Conservation (phyloP, 495 filamentous ascomycete species). For the Daldinia bambusicola region DNA sequence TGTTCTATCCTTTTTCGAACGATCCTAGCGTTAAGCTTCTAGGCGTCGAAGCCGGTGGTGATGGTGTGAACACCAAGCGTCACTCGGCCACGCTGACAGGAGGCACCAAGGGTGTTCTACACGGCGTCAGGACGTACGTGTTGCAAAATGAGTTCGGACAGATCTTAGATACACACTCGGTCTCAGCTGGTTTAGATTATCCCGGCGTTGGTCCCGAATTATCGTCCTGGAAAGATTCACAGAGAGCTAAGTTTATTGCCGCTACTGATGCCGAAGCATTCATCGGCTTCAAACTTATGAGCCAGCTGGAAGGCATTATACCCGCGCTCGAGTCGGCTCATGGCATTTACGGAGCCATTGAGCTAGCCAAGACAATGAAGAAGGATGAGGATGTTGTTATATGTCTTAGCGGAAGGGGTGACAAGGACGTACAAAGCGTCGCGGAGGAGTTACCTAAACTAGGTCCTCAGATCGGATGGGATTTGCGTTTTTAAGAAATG, state of each 20-base stretch:
- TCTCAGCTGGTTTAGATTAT: conserved; percentile 98
- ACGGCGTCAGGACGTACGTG: conserved; percentile 95
- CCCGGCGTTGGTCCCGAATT: conserved; percentile 96
- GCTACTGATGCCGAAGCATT: conserved; percentile 95
- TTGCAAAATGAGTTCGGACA: conserved; percentile 92
- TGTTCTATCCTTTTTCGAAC: conserved; percentile 95
- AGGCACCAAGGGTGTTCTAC: conserved; percentile 90
- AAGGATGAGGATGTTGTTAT: conserved; percentile 93
- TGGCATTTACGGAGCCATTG: conserved; percentile 86
- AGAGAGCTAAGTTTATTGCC: conserved; percentile 86
- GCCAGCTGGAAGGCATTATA: conserved; percentile 93
- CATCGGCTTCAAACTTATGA: conserved; percentile 83
- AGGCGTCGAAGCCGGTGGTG: conserved; percentile 96
- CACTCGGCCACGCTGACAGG: conserved; percentile 90
- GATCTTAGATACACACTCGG: conserved; percentile 92
- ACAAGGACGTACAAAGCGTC: conserved; percentile 98
- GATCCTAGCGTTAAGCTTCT: conserved; percentile 87
- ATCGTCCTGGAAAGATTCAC: conserved; percentile 87
- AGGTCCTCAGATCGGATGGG: conserved; percentile 95
- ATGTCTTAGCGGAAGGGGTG: conserved; percentile 89
- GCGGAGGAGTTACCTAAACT: conserved; percentile 91
- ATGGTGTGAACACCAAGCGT: conserved; percentile 86
- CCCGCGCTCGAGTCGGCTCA: conserved; percentile 94
- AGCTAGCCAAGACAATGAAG: conserved; percentile 90
- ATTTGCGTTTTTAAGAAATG: conserved; percentile 74